phyloP scores from a whole-genome alignment of 2,329 filamentous ascomycete species.

The Cladosporium oxysporum region DNA sequence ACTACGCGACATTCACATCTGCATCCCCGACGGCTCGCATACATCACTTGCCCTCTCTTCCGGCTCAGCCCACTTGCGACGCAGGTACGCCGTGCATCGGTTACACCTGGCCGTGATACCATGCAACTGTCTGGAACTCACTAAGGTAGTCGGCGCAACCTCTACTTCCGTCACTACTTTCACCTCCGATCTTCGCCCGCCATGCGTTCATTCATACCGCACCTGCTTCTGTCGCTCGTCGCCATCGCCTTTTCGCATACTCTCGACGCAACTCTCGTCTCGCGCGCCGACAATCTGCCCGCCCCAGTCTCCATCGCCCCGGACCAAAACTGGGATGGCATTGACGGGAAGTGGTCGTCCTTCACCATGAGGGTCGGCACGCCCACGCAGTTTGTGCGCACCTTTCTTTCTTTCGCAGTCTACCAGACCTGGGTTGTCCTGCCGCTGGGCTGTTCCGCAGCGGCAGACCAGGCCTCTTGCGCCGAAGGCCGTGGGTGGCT shows the following conservation, averaged over 20 bases:
- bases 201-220: conserved; percentile 24
- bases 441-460: conserved; percentile 55
- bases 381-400: conserved; percentile 55
- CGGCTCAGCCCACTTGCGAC: conserved; percentile 7
- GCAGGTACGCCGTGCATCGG: conserved; percentile 16
- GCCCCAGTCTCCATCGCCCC: conserved; percentile 34
- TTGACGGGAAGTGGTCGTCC: conserved; percentile 72
- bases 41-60: not conserved
- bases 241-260: conserved; percentile 21
- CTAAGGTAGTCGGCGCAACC: conserved; percentile 4
- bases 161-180: conserved; percentile 1
- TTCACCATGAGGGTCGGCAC: conserved; percentile 62
- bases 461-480: conserved; percentile 47
- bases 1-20: not conserved
- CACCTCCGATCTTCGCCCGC: not conserved
- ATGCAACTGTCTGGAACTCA: conserved; percentile 13
- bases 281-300: conserved; percentile 24
- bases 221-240: conserved; percentile 29
- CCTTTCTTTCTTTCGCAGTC: conserved; percentile 65
- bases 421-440: conserved; percentile 73
- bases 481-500: conserved; percentile 58
- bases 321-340: conserved; percentile 52
- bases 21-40: not conserved
- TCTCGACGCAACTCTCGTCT: conserved; percentile 20
- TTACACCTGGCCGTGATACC: conserved; percentile 13